phyloP scores from a whole-genome alignment of 192 early-diverging fungal species.

The Paraglomus occultum region DNA sequence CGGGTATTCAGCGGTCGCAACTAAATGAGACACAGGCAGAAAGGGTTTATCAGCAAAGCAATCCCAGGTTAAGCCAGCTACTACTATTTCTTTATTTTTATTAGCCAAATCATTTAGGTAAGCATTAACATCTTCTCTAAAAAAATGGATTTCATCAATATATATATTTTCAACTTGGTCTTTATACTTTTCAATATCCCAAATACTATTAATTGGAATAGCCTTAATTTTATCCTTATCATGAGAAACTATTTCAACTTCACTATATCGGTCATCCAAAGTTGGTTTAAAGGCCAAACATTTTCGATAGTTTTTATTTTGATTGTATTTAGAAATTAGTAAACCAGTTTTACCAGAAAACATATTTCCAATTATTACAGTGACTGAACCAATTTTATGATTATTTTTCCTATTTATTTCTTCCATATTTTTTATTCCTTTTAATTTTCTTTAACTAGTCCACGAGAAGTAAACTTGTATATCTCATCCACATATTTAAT shows the following conservation, averaged over 20 bases:
- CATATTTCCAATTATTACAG: conserved; percentile 6
- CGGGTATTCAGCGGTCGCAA: neutral
- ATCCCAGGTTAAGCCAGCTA: neutral
- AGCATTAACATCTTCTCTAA: neutral
- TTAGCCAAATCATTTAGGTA: conserved; percentile 2
- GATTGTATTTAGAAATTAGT: conserved; percentile 1
- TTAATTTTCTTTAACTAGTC: neutral
- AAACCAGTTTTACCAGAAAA: conserved; percentile 5
- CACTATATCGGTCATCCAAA: conserved; percentile 5
- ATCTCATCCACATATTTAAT: neutral
- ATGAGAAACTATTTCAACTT: conserved; percentile 4
- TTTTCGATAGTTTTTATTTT: neutral
- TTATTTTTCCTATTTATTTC: too few relatives aligned
- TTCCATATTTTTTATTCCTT: too few relatives aligned
- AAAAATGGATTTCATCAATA: conserved; percentile 23
- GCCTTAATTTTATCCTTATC: neutral
- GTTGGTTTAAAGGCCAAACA: neutral
- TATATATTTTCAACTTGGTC: neutral
- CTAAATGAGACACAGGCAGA: neutral
- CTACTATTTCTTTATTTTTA: conserved; percentile 7
- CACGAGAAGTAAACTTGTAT: neutral
- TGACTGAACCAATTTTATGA: neutral
- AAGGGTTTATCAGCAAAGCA: conserved; percentile 6
- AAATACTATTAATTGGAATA: neutral
- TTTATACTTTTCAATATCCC: conserved; percentile 8